Percentiles rank a stretch among this genome's conserved stretches.
Conservation (phyloP, 2,329 filamentous ascomycete genomes). For the Hypoxylon sp. region DNA sequence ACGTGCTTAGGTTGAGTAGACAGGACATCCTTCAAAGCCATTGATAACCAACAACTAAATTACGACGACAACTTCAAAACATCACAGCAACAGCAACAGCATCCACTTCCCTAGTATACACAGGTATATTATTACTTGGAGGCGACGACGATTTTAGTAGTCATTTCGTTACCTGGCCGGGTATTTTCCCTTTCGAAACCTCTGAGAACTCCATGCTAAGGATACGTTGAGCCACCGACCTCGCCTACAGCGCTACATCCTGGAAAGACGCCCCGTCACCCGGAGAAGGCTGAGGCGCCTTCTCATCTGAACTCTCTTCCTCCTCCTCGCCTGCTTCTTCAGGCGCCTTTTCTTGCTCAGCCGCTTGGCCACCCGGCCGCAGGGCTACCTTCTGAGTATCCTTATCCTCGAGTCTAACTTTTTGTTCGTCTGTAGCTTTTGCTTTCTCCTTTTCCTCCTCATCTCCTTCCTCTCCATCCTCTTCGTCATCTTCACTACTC, state of each 20-base stretch:
- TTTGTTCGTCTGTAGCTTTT: conserved; percentile 65
- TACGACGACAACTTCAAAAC: background rate
- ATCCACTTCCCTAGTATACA: conserved; percentile 31
- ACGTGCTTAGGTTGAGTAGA: background rate
- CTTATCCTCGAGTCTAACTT: conserved; percentile 69
- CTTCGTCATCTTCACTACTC: conserved; percentile 28
- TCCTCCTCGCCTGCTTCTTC: conserved; percentile 52
- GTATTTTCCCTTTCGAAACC: conserved; percentile 26
- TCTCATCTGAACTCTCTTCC: conserved; percentile 54
- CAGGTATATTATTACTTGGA: conserved; percentile 15
- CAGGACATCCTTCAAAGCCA: conserved; percentile 3
- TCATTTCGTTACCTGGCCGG: conserved; percentile 32
- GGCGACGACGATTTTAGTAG: background rate
- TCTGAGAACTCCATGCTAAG: conserved; percentile 44
- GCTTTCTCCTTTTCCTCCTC: conserved; percentile 47
- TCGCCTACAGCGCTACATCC: conserved; percentile 69
- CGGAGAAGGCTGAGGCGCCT: conserved; percentile 63
- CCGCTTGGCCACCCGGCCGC: conserved; percentile 55
- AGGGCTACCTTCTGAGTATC: conserved; percentile 68
- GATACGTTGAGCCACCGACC: conserved; percentile 13
- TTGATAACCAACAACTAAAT: conserved; percentile 20
- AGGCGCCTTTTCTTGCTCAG: conserved; percentile 48
- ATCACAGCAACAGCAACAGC: background rate
- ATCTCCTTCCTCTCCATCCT: conserved; percentile 40
- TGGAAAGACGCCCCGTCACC: conserved; percentile 73